These are phyloP conservation scores for Emergomyces orientalis DNA, from an alignment of 2,329 filamentous ascomycete genomes.

Conservation along the genomic window DNA sequence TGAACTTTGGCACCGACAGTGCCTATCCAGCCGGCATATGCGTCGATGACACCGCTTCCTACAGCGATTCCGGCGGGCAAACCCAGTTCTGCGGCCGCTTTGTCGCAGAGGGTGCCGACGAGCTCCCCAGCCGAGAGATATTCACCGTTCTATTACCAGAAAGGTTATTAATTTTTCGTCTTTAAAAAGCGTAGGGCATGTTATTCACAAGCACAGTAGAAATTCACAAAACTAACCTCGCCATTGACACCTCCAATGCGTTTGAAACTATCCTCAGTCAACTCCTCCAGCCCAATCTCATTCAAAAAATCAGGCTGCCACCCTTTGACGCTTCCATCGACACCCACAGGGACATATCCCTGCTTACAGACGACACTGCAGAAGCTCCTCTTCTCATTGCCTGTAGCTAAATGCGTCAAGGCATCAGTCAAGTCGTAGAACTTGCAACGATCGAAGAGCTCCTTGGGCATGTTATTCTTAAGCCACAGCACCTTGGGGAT, in stretches of 20 bases:
- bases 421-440: constrained; percentile 95
- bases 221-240: constrained; percentile 50
- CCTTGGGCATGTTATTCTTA: constrained; percentile 93
- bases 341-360: constrained; percentile 90
- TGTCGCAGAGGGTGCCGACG: constrained; percentile 74
- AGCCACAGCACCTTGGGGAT: constrained; percentile 97
- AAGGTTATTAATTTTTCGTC: no score
- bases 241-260: constrained; percentile 89
- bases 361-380: constrained; percentile 97
- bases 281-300: constrained; percentile 74
- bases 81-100: constrained; percentile 73
- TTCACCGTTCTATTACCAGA: constrained; percentile 51
- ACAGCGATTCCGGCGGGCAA: constrained; percentile 81
- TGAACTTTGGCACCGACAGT: constrained; percentile 96
- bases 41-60: constrained; percentile 93
- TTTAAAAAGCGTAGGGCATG: constrained; percentile 15
- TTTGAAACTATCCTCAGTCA: constrained; percentile 79
- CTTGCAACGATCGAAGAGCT: constrained; percentile 85
- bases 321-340: constrained; percentile 92
- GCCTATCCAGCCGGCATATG: constrained; percentile 97
- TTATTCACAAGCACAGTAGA: constrained; percentile 33
- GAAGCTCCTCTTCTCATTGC: constrained; percentile 82
- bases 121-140: constrained; percentile 89
- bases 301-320: constrained; percentile 95
- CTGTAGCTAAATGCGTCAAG: constrained; percentile 87